These are phyloP conservation scores for Penicillium arizonense DNA, from an alignment of 495 filamentous ascomycete genomes.

Conservation along the genomic window DNA sequence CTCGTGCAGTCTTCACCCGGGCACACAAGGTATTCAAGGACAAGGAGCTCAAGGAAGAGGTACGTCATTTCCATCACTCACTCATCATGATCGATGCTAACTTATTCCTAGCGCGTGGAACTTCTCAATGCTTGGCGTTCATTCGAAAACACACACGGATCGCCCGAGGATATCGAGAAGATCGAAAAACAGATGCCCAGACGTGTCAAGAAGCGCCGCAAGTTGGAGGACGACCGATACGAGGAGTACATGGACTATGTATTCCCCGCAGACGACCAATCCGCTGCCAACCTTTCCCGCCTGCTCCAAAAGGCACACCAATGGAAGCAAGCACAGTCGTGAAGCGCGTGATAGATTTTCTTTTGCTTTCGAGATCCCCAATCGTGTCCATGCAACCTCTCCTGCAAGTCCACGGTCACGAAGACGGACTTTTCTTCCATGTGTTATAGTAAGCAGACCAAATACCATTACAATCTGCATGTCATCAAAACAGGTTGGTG, in stretches of 20 bases:
- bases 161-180: slow-evolving; percentile 72
- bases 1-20: slow-evolving; percentile 80
- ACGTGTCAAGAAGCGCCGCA: slow-evolving; percentile 89
- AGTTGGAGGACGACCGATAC: slow-evolving; percentile 89
- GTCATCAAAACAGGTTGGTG: neutral
- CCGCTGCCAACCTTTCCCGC: slow-evolving; percentile 78
- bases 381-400: neutral
- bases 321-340: slow-evolving; percentile 69
- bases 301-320: slow-evolving; percentile 79
- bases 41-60: slow-evolving; percentile 88
- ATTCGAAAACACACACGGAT: slow-evolving; percentile 85
- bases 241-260: slow-evolving; percentile 98
- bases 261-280: slow-evolving; percentile 94
- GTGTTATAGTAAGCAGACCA: neutral
- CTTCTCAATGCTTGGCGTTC: slow-evolving; percentile 87
- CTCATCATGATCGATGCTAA: slow-evolving; percentile 25
- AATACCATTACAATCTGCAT: neutral
- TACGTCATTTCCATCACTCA: slow-evolving; percentile 23
- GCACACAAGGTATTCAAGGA: slow-evolving; percentile 90
- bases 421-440: neutral
- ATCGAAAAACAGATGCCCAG: slow-evolving; percentile 92
- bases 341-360: slow-evolving; percentile 1
- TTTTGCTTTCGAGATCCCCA: neutral
- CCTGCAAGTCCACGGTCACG: neutral
- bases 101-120: slow-evolving; percentile 61